phyloP scores from a whole-genome alignment of 1,284 basidiomycete genomes.

The Ganoderma boninense region DNA sequence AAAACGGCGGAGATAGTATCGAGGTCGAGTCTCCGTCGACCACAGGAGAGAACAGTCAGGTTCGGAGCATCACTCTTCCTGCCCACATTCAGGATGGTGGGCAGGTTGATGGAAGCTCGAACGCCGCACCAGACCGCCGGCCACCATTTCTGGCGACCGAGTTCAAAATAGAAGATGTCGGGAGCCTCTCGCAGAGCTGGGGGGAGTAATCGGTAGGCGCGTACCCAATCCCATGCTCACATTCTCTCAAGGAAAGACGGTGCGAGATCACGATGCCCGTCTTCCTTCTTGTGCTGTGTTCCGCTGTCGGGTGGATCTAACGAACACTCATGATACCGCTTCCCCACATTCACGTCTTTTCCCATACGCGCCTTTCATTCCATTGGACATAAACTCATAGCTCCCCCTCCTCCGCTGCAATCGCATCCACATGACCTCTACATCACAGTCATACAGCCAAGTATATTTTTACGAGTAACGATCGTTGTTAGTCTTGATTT shows the following conservation, averaged over 20 bases:
- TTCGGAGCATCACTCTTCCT: background rate
- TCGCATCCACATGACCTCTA: conserved; percentile 6
- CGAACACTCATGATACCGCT: conserved; percentile 27
- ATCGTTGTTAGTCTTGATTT: conserved; percentile 14
- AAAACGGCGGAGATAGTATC: conserved; percentile 15
- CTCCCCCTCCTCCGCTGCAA: background rate
- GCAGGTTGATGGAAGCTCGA: conserved; percentile 12
- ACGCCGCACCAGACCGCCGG: conserved; percentile 15
- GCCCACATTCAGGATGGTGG: conserved; percentile 6
- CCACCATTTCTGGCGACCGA: conserved; percentile 30
- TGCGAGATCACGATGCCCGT: background rate
- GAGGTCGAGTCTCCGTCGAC: conserved; percentile 21
- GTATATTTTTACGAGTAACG: conserved; percentile 15
- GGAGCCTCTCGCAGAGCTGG: conserved; percentile 44
- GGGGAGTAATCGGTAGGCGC: conserved; percentile 34
- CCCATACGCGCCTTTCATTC: conserved; percentile 8
- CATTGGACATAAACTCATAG: conserved; percentile 15
- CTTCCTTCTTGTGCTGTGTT: background rate
- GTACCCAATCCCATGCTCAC: background rate
- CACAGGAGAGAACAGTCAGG: conserved; percentile 14
- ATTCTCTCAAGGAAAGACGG: background rate
- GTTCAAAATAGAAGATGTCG: conserved; percentile 40
- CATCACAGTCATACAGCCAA: conserved; percentile 13
- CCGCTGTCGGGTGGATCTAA: conserved; percentile 15
- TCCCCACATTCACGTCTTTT: background rate